phyloP scores from a whole-genome alignment of 495 filamentous ascomycete species.

The Xylaria grammica region DNA sequence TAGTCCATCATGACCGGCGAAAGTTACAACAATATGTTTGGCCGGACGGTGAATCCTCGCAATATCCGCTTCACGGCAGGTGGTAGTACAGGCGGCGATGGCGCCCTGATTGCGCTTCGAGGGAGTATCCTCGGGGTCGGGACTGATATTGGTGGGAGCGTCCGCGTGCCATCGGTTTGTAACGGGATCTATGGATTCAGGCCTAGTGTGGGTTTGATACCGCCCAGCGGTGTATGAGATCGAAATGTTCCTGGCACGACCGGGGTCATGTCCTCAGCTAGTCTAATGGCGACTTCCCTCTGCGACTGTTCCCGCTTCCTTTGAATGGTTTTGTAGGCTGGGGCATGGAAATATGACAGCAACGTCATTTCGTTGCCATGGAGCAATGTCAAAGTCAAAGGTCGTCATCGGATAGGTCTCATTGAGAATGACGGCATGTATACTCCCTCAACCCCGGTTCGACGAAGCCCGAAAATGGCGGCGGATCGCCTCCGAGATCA shows the following conservation, averaged over 20 bases:
- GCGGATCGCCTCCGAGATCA: conserved; percentile 18
- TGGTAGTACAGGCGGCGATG: conserved; percentile 66
- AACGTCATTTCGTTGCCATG: conserved; percentile 10
- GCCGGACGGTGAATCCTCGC: conserved; percentile 66
- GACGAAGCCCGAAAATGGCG: conserved; percentile 49
- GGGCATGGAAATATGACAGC: conserved; percentile 7
- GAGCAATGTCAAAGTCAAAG: background rate
- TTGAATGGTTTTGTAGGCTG: background rate
- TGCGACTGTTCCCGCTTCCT: conserved; percentile 1
- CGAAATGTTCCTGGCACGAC: background rate
- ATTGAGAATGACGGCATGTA: conserved; percentile 58
- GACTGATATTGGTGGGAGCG: conserved; percentile 75
- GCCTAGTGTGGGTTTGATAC: conserved; percentile 61
- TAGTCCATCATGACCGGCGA: conserved; percentile 61
- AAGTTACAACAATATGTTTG: conserved; percentile 66
- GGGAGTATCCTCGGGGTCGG: conserved; percentile 52
- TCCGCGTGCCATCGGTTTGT: conserved; percentile 64
- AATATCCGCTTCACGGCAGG: conserved; percentile 63
- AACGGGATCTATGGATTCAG: conserved; percentile 65
- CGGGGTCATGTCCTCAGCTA: background rate
- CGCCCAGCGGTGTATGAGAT: conserved; percentile 35
- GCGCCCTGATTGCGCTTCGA: conserved; percentile 53
- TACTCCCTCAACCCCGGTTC: conserved; percentile 56
- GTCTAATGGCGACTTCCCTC: conserved; percentile 2
- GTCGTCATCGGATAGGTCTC: conserved; percentile 48